Evolutionary conservation across 805 yeast genomes (phyloP), one percentile per base, ranked within the genome.

Genomic region (Komagataella pseudopastoris): DNA sequence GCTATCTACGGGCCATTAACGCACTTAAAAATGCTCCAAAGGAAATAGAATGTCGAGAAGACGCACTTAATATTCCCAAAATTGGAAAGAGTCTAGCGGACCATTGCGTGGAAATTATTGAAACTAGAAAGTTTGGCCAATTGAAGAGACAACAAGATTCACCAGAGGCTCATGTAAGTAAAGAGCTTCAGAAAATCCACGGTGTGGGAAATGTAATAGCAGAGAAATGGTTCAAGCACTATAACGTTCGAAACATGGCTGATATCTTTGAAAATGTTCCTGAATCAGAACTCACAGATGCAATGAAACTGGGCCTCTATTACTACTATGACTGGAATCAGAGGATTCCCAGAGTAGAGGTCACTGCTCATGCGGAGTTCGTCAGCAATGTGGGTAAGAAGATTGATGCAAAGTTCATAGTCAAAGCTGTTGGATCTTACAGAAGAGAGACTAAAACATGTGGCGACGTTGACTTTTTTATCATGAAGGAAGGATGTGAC

Each of bases 381-480:
- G 64, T 78, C 14, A 53, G 55, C 14, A 46, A 56, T 2, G 56
- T 64, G 23, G 54, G 54, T 7, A 17, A 45, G n/a, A 50, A 57
- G 12, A 52, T 75, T 16, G 77, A 74, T 51, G 59, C 70, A 0
- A 55, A 59, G 1, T 58, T 74, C 20, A 63, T 67, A 30, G 55
- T 69, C 6, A 57, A 65, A 6, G 64, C 75, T 45, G 72, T 72
- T 70, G 83, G 83, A 2, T 75, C 80, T 5, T 78, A 74, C 58
- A 63, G 78, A 39, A 66, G 84, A 18, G 81, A 78, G 3, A 57
- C 65, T n/a, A 48, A 53, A 3, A 59, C 59, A 4, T 72, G 76
- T 53, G 81, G 81, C 1, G 84, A 79, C 56, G 69, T 79, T 44
- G 85, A 79, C 58, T 66, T 76, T 46, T 62, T 79, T 22, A 51